Conservation (phyloP, 2,329 filamentous ascomycete genomes). For the Exophiala aquamarina region DNA sequence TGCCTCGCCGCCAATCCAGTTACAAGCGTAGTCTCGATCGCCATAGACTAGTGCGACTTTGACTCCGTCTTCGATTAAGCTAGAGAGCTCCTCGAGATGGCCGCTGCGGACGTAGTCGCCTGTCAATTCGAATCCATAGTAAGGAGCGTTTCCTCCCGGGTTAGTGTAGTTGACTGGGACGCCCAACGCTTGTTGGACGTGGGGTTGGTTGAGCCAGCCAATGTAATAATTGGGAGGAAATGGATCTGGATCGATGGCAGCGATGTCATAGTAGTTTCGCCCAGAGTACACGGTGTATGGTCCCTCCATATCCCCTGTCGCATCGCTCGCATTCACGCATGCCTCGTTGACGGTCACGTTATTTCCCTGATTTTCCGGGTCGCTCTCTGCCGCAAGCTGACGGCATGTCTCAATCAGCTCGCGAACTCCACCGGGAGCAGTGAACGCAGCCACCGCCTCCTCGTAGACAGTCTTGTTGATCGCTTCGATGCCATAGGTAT, state of each 20-base stretch:
- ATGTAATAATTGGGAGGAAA: slow-evolving; percentile 49
- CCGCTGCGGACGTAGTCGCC: slow-evolving; percentile 32
- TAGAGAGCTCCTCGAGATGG: slow-evolving; percentile 48
- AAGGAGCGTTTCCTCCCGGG: slow-evolving; percentile 43
- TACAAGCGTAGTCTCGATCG: slow-evolving; percentile 56
- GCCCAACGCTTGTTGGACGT: slow-evolving; percentile 54
- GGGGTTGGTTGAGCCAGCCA: slow-evolving; percentile 52
- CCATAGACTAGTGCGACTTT: slow-evolving; percentile 60
- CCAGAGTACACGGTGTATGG: slow-evolving; percentile 41
- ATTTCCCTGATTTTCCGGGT: slow-evolving; percentile 41
- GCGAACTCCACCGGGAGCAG: slow-evolving; percentile 43
- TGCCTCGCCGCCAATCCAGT: slow-evolving; percentile 53
- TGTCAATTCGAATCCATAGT: slow-evolving; percentile 44
- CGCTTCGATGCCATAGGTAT: slow-evolving; percentile 50
- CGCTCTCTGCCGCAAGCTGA: slow-evolving; percentile 40
- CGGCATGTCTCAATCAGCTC: slow-evolving; percentile 50
- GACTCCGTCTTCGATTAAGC: slow-evolving; percentile 57
- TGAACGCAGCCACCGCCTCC: slow-evolving; percentile 37
- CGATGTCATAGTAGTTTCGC: slow-evolving; percentile 54
- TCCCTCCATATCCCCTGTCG: slow-evolving; percentile 42
- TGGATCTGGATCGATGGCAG: slow-evolving; percentile 44
- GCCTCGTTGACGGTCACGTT: slow-evolving; percentile 34
- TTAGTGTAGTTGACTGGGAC: slow-evolving; percentile 56
- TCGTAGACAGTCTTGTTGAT: slow-evolving; percentile 44
- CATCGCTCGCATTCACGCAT: slow-evolving; percentile 41